Evolutionary conservation across 1,139 yeast species (phyloP).

Genomic region (Yamadazyma atmosphaerica): DNA sequence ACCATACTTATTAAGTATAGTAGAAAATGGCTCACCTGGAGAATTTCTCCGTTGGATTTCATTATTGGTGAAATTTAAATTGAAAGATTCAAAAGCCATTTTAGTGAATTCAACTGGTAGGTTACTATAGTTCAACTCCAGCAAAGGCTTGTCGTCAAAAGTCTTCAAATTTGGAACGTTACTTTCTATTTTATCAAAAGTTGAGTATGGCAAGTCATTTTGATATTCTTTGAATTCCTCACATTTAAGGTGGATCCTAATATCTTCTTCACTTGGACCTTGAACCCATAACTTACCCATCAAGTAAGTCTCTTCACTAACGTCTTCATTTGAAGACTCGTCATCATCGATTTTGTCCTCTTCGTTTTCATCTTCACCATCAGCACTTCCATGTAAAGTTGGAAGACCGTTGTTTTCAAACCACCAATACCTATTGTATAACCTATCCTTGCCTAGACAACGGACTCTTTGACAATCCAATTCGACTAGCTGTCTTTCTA

Average conservation of each 20-base stretch:
- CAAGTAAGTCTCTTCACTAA: constrained; percentile 59
- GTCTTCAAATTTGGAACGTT: constrained; percentile 1
- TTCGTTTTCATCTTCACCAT: constrained; percentile 38
- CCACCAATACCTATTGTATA: constrained; percentile 93
- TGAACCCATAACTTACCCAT: constrained; percentile 94
- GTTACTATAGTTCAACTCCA: constrained; percentile 18
- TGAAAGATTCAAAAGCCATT: constrained; percentile 19
- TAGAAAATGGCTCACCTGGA: background rate
- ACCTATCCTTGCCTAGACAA: constrained; percentile 79
- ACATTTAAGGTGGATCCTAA: constrained; percentile 24
- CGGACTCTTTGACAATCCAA: constrained; percentile 78
- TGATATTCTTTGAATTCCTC: constrained; percentile 6
- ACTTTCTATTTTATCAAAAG: constrained; percentile 2
- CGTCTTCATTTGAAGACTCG: constrained; percentile 41
- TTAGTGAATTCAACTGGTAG: constrained; percentile 21
- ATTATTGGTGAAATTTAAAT: constrained; percentile 19
- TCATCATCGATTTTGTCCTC: constrained; percentile 34
- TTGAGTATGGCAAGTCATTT: constrained; percentile 5
- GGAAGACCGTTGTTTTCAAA: constrained; percentile 85
- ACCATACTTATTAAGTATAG: constrained; percentile 46
- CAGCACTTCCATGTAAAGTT: constrained; percentile 45
- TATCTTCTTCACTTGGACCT: constrained; percentile 79
- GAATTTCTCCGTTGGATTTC: constrained; percentile 18
- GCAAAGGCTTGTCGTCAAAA: constrained; percentile 11
- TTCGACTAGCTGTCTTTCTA: constrained; percentile 61